Percentiles rank a stretch among this genome's conserved stretches.
Conservation (phyloP, 805 yeast species). For the Metschnikowia arizonensis region DNA sequence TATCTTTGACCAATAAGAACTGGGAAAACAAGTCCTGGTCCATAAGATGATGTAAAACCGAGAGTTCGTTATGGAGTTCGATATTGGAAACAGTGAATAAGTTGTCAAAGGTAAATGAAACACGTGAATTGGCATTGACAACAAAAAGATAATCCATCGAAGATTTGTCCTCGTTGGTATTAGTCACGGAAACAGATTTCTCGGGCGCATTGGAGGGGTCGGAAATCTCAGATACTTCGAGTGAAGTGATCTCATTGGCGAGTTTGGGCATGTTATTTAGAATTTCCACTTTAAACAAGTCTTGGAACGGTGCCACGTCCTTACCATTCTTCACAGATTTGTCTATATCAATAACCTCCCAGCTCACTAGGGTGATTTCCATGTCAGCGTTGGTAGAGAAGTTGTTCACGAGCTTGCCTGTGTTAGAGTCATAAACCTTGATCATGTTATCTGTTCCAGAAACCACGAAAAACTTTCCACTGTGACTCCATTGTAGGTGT, state of each 20-base stretch:
- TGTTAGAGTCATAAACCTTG: constrained; percentile 44
- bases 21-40: constrained; percentile 26
- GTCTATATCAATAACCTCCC: constrained; percentile 14
- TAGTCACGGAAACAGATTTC: constrained; percentile 11
- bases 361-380: constrained; percentile 18
- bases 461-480: constrained; percentile 41
- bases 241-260: constrained; percentile 11
- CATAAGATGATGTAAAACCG: constrained; percentile 20
- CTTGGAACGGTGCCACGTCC: constrained; percentile 12
- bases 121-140: constrained; percentile 18
- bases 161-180: constrained; percentile 9
- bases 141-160: constrained; percentile 26
- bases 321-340: constrained; percentile 3
- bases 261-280: constrained; percentile 35
- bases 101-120: constrained; percentile 32
- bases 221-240: constrained; percentile 8
- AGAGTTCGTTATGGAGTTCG: constrained; percentile 17
- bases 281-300: constrained; percentile 28
- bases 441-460: constrained; percentile 42
- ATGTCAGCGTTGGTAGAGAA: constrained; percentile 17
- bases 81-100: constrained; percentile 27
- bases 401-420: constrained; percentile 38
- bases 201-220: constrained; percentile 7
- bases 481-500: constrained; percentile 29
- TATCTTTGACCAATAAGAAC: constrained; percentile 21